Conservation (phyloP, 495 filamentous ascomycete genomes). For the Darksidea phi region DNA sequence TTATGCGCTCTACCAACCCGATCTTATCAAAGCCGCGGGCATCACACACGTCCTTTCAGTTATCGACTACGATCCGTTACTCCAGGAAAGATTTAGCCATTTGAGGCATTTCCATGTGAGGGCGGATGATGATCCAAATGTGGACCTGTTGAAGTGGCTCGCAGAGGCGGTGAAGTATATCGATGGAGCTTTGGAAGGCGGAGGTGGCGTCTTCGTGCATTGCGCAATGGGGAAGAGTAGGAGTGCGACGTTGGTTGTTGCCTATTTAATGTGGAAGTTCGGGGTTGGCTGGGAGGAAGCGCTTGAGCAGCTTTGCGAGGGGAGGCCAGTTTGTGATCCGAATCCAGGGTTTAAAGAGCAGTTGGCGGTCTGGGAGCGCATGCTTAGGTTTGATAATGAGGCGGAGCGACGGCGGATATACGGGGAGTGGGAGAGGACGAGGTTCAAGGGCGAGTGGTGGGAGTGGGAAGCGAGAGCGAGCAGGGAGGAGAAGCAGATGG, state of each 20-base stretch:
- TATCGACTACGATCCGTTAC: constrained; percentile 34
- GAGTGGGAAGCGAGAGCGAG: constrained; percentile 29
- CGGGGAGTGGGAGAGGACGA: constrained; percentile 31
- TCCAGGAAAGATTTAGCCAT: constrained; percentile 30
- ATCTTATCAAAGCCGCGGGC: constrained; percentile 30
- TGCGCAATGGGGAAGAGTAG: constrained; percentile 43
- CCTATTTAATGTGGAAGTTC: constrained; percentile 39
- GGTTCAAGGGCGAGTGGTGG: constrained; percentile 35
- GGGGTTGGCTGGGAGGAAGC: constrained; percentile 19
- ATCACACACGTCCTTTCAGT: constrained; percentile 41
- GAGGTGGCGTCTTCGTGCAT: constrained; percentile 39
- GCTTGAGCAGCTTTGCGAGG: constrained; percentile 36
- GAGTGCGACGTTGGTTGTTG: constrained; percentile 35
- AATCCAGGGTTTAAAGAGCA: constrained; percentile 42
- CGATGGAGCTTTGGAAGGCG: constrained; percentile 24
- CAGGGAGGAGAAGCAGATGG: background rate
- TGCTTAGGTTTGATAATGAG: constrained; percentile 27
- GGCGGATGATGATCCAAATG: constrained; percentile 40
- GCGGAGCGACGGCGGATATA: constrained; percentile 20
- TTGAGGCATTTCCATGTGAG: constrained; percentile 36
- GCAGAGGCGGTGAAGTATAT: constrained; percentile 28
- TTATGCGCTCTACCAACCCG: constrained; percentile 40
- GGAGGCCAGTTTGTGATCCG: constrained; percentile 38
- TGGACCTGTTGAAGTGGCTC: constrained; percentile 37
- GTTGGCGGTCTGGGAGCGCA: constrained; percentile 27